phyloP scores from a whole-genome alignment of 2,329 filamentous ascomycete species.

The Graphilbum sp. region DNA sequence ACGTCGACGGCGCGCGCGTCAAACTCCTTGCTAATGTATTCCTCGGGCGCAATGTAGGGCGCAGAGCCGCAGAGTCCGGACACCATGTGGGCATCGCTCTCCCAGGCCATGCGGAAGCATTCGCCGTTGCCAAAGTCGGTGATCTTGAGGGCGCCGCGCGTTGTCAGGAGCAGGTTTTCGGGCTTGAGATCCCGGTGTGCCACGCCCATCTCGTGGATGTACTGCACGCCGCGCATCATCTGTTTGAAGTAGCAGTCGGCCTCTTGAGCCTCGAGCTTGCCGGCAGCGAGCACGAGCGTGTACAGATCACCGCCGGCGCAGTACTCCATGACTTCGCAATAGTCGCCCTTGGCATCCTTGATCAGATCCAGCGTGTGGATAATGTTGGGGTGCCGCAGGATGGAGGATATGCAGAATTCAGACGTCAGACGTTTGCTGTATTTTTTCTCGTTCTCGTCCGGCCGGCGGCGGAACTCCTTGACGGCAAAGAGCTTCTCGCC shows the following conservation, averaged over 20 bases:
- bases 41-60: conserved; percentile 93
- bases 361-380: conserved; percentile 94
- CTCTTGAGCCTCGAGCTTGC: conserved; percentile 80
- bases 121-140: conserved; percentile 98
- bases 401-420: conserved; percentile 97
- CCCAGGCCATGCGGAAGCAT: conserved; percentile 99
- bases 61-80: conserved; percentile 91
- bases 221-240: conserved; percentile 96
- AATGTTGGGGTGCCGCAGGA: conserved; percentile 89
- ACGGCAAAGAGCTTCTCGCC: conserved; percentile 88
- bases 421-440: conserved; percentile 95
- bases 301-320: conserved; percentile 94
- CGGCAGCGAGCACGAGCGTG: conserved; percentile 76
- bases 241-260: conserved; percentile 99
- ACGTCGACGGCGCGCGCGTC: conserved; percentile 95
- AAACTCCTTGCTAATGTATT: conserved; percentile 90
- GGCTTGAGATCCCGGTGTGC: conserved; percentile 94
- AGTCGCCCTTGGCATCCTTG: conserved; percentile 91
- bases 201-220: conserved; percentile 98
- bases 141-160: conserved; percentile 85
- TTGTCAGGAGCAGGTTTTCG: conserved; percentile 87
- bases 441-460: conserved; percentile 89
- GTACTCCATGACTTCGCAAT: conserved; percentile 99
- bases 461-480: conserved; percentile 90
- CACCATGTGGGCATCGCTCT: conserved; percentile 96